Base-by-base conservation (phyloP, 345 rosid species). In the Eutrema heterophyllum region DNA sequence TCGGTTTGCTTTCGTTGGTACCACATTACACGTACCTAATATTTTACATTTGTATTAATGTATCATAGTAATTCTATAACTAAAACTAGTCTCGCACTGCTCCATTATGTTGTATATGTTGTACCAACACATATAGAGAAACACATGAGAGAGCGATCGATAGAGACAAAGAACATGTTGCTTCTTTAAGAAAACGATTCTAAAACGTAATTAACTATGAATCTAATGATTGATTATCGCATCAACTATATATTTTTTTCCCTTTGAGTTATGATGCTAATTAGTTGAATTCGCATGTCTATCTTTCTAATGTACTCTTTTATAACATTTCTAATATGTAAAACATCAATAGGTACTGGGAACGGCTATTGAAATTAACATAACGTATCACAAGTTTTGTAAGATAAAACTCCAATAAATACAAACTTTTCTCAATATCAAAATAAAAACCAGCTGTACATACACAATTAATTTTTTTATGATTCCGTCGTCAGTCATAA, bases 81-180 rank as follows among this genome's bases (percentile, higher is more conserved):
- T 35, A 36, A 55, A 36, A 54, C 12, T 3, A 70, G 50, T 10
- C 45, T 48, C 44, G 67, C 67, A 65, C 67, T 58, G 3, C 68
- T 49, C 67, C 53, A 67, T 60, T 40, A 21, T 67, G 55, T 32
- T 51, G 41, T 75, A 60, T 67, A 51, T 43, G 49, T 67, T 68
- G 69, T 59, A 51, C 68, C 79, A 68, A 68, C 69, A 75, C 68
- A 14, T 51, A 59, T 50, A 54, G 46, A 50, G 68, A 67, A 67
- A 50, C 63, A 60, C 61, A 49, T 32, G 53, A 67, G 54, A 44
- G 18, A 68, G 21, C 54, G 61, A 75, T 61, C 54, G 61, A 75
- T 61, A 60, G 41, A 60, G 79, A 75, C 74, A 75, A 60, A 60
- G 14, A 68, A 75, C 79, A 75, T 68, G 79, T 75, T 75, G 64